Percentiles rank a stretch among this genome's conserved stretches.
Evolutionary conservation across 768 basidiomycete species (phyloP).

Genomic region (Pleurotus salmoneostramineus): DNA sequence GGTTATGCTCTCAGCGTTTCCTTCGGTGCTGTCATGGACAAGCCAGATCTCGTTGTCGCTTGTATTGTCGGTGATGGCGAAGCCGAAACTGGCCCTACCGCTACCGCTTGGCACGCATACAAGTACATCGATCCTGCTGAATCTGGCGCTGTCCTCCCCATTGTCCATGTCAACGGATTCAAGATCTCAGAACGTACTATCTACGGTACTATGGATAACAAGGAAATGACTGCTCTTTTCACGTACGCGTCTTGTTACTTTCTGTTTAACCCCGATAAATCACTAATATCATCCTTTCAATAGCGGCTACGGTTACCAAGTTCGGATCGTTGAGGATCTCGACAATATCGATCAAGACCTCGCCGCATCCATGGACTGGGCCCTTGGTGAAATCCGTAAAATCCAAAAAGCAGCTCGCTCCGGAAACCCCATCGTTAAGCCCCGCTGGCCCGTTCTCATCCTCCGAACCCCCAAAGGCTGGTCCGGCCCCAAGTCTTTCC

Average conservation of each 20-base stretch:
- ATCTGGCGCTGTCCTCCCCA: constrained; percentile 88
- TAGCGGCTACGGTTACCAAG: constrained; percentile 87
- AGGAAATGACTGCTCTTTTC: constrained; percentile 74
- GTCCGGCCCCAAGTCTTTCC: constrained; percentile 61
- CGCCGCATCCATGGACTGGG: constrained; percentile 82
- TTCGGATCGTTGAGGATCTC: constrained; percentile 71
- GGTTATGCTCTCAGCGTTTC: constrained; percentile 86
- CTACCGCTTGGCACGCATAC: constrained; percentile 79
- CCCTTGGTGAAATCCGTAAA: constrained; percentile 61
- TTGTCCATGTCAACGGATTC: constrained; percentile 85
- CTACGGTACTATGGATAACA: constrained; percentile 87
- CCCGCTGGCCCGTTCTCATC: constrained; percentile 88
- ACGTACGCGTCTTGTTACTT: constrained; percentile 37
- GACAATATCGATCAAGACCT: constrained; percentile 71
- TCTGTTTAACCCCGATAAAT: background rate
- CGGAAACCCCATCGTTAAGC: constrained; percentile 77
- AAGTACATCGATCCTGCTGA: constrained; percentile 91
- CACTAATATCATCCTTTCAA: constrained; percentile 6
- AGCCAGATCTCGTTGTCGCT: constrained; percentile 76
- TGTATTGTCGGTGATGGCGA: constrained; percentile 90
- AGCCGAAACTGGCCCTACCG: constrained; percentile 77
- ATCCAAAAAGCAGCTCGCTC: constrained; percentile 79
- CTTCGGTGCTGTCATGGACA: constrained; percentile 90
- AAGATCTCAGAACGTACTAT: constrained; percentile 91
- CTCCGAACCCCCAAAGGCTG: constrained; percentile 85